Percentiles rank a stretch among this genome's conserved stretches.
Conservation (phyloP, 148 eudicot species). For the Polygonum aviculare region DNA sequence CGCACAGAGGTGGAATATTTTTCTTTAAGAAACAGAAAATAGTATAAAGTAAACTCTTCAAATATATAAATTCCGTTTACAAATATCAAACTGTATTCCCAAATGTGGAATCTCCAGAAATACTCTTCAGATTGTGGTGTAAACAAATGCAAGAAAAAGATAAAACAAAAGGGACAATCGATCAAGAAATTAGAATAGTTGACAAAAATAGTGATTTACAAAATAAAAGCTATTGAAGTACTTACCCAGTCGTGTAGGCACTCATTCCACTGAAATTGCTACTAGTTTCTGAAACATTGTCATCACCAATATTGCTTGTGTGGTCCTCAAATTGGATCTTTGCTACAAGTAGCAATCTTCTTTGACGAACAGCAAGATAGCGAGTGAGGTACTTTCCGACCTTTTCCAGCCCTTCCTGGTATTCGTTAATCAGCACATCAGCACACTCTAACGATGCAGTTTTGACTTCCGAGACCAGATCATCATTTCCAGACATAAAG, state of each 20-base stretch:
- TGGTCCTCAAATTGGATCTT: constrained; percentile 71
- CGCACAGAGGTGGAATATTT: not conserved
- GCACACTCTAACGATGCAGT: constrained; percentile 75
- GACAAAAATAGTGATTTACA: not conserved
- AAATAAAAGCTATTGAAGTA: not conserved
- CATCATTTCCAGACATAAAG: constrained; percentile 50
- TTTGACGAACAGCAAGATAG: constrained; percentile 86
- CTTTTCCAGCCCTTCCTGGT: constrained; percentile 81
- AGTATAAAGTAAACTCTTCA: not conserved
- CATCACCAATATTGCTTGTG: constrained; percentile 66
- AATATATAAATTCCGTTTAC: not conserved
- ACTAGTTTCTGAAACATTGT: constrained; percentile 83
- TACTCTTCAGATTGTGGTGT: not conserved
- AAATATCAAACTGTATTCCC: too few species aligned
- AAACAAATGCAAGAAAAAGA: not conserved
- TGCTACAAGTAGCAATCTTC: constrained; percentile 84
- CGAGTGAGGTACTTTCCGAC: constrained; percentile 87
- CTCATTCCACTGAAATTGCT: constrained; percentile 99
- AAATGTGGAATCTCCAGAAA: not conserved
- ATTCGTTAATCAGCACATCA: constrained; percentile 43
- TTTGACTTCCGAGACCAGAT: constrained; percentile 53
- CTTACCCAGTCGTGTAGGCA: constrained; percentile 91
- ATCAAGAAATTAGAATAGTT: not conserved
- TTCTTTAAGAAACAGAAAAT: not conserved
- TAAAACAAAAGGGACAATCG: not conserved